Base-by-base conservation (phyloP, 2,329 filamentous ascomycete species). In the Penicillium verrucosum region DNA sequence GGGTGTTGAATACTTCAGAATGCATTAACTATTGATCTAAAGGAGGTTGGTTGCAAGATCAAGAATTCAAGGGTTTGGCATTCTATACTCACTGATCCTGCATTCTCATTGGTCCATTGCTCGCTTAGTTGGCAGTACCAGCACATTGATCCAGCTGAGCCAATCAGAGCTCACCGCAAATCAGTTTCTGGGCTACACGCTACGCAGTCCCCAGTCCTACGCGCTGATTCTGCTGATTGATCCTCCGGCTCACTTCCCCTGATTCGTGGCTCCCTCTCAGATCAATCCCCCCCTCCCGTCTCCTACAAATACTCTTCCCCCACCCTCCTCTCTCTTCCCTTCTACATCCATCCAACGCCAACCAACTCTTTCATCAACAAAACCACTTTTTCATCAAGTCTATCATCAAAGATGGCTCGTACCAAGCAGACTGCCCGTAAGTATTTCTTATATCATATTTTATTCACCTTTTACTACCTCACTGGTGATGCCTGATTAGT, bases 381-480 rank as follows among this genome's bases (percentile, higher is more conserved):
- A 60, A 57, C 66, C 30, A 58, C 57, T 58, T 56, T 64, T 69
- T 50, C 63, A 71, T 73, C 70, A 60, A 70, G 54, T 65, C 64
- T 61, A 69, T 70, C 60, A 66, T 67, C 64, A 63, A 72, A 60
- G 54, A 80, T 80, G 78, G 78, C 78, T 71, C 73, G 78, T 70
- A 80, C 78, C 59, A 80, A 80, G 77, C 78, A 80, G 73, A 80
- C 78, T 72, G 78, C 78, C 69, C 77, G 78, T 78, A 75, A 77
- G 77, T 79, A 38, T 63, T 60, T 60, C 56, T 30, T 56, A 54
- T 51, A 59, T 51, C 47, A 62, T 60, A 60, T 62, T 48, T 30
- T 34, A 30, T 10, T 14, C 14, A 12, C 29, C 16, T n/a, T 11
- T 34, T n/a, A 10, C 49, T 47, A 52, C 56, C 56, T 62, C 60